phyloP scores from a whole-genome alignment of 441 rosid species.

The Brassica balearica region DNA sequence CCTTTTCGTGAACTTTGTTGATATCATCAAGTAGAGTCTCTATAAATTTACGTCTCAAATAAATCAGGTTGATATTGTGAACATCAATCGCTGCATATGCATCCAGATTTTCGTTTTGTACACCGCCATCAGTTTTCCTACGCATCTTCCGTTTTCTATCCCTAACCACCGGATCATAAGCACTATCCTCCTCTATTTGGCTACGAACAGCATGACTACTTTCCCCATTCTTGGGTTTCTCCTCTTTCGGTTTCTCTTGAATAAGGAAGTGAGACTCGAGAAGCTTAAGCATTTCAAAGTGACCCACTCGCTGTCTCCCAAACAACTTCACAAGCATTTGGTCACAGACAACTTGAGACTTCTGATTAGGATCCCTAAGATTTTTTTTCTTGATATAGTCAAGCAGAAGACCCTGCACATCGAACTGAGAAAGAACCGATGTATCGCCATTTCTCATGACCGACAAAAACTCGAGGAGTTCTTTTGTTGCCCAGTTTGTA shows the following conservation, averaged over 20 bases:
- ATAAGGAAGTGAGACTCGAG: slow-evolving; percentile 79
- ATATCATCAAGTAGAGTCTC: slow-evolving; percentile 77
- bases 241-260: slow-evolving; percentile 52
- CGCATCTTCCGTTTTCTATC: slow-evolving; percentile 63
- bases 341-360: slow-evolving; percentile 81
- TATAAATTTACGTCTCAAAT: slow-evolving; percentile 71
- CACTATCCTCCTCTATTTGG: slow-evolving; percentile 50
- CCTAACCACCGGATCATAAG: slow-evolving; percentile 46
- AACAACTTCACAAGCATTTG: slow-evolving; percentile 74
- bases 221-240: slow-evolving; percentile 45
- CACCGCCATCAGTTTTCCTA: slow-evolving; percentile 63
- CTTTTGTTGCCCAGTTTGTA: slow-evolving; percentile 84
- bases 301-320: slow-evolving; percentile 74
- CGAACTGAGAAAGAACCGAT: slow-evolving; percentile 63
- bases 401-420: slow-evolving; percentile 77
- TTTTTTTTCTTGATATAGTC: slow-evolving; percentile 73
- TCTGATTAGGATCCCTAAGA: slow-evolving; percentile 82
- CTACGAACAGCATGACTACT: slow-evolving; percentile 50
- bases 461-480: slow-evolving; percentile 87
- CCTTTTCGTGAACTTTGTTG: slow-evolving; percentile 75
- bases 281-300: slow-evolving; percentile 94
- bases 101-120: slow-evolving; percentile 53
- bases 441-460: slow-evolving; percentile 83
- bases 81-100: slow-evolving; percentile 90
- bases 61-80: slow-evolving; percentile 84